Percentiles rank a stretch among this genome's conserved stretches.
phyloP scores from a whole-genome alignment of 108 stramenopile species.

The Skeletonema grethae region DNA sequence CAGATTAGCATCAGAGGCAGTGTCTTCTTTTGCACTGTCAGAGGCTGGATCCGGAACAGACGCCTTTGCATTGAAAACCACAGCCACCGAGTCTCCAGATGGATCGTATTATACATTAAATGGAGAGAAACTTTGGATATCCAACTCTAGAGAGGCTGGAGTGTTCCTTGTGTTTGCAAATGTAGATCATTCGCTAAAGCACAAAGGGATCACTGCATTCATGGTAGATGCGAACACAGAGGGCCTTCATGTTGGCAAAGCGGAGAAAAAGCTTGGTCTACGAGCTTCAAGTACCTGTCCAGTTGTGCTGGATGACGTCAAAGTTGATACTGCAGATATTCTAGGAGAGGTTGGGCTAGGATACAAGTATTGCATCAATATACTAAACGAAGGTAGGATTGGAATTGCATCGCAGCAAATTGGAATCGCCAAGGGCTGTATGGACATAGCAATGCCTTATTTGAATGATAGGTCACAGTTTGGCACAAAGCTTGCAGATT shows the following conservation, averaged over 20 bases:
- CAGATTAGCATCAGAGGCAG: slow-evolving; percentile 76
- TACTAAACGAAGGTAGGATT: slow-evolving; percentile 96
- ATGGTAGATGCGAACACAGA: slow-evolving; percentile 85
- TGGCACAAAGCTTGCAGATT: slow-evolving; percentile 84
- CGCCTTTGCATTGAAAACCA: slow-evolving; percentile 94
- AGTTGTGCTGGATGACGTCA: slow-evolving; percentile 85
- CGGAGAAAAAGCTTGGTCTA: slow-evolving; percentile 93
- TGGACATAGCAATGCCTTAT: slow-evolving; percentile 91
- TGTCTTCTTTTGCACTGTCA: slow-evolving; percentile 90
- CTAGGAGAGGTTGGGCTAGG: slow-evolving; percentile 92
- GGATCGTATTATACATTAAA: slow-evolving; percentile 85
- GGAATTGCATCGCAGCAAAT: slow-evolving; percentile 94
- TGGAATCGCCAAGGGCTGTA: slow-evolving; percentile 93
- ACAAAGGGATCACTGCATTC: slow-evolving; percentile 96
- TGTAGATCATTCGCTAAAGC: slow-evolving; percentile 75
- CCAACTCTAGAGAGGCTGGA: slow-evolving; percentile 88
- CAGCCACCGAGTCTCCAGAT: slow-evolving; percentile 64
- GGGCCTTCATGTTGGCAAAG: slow-evolving; percentile 82
- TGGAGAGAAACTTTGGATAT: slow-evolving; percentile 95
- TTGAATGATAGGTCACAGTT: slow-evolving; percentile 91
- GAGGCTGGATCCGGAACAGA: slow-evolving; percentile 91
- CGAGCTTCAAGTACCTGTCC: slow-evolving; percentile 92
- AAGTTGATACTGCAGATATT: slow-evolving; percentile 73
- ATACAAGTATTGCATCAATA: slow-evolving; percentile 95
- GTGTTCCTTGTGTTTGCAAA: slow-evolving; percentile 95